Conservation (phyloP, 1,284 basidiomycete genomes). For the Papiliotrema laurentii region DNA sequence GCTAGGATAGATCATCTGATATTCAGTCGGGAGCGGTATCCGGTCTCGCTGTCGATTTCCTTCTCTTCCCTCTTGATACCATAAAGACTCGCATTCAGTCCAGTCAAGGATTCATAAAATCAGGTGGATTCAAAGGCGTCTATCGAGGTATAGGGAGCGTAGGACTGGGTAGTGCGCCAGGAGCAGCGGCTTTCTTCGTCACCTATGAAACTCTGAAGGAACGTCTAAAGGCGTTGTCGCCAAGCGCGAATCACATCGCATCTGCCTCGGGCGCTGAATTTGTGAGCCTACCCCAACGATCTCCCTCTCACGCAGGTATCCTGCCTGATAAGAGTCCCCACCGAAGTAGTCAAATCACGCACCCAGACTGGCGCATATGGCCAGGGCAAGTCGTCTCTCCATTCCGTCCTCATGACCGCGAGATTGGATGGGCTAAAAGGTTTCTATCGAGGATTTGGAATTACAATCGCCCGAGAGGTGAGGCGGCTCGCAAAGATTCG, state of each 20-base stretch:
- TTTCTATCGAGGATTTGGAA: conserved; percentile 74
- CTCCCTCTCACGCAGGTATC: conserved; percentile 60
- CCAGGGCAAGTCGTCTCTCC: conserved; percentile 33
- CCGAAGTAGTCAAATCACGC: conserved; percentile 87
- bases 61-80: conserved; percentile 96
- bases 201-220: conserved; percentile 89
- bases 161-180: conserved; percentile 90
- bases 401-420: conserved; percentile 53
- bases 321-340: conserved; percentile 88
- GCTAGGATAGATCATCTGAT: no score
- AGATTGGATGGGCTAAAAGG: conserved; percentile 61
- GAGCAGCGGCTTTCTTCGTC: conserved; percentile 92
- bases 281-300: conserved; percentile 51
- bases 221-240: conserved; percentile 51
- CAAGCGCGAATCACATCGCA: conserved; percentile 71
- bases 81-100: conserved; percentile 93
- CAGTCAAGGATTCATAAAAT: conserved; percentile 72
- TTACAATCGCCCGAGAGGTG: conserved; percentile 72
- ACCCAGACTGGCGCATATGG: conserved; percentile 71
- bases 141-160: conserved; percentile 96
- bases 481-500: conserved; percentile 16
- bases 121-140: conserved; percentile 86
- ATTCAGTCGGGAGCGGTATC: conserved; percentile 76
- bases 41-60: conserved; percentile 84
- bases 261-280: conserved; percentile 79